Base-by-base conservation (phyloP, 2,329 filamentous ascomycete species). In the Hymenoscyphus infarciens region DNA sequence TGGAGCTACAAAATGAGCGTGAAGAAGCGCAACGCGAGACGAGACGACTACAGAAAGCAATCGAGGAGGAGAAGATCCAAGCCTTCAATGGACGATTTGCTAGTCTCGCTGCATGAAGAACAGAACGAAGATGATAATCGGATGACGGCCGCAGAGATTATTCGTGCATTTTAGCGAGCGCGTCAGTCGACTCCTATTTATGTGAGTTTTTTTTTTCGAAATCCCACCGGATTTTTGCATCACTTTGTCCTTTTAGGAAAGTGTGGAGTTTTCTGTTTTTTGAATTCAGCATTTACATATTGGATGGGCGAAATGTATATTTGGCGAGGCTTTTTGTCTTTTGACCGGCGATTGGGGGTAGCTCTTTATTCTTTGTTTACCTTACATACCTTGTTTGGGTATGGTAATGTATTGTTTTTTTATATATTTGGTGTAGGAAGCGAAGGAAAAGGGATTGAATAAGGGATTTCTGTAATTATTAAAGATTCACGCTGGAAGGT, bases 11-110 rank as follows among this genome's bases (percentile, higher is more conserved):
- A 75, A 85, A 86, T 68, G 85, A 89, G 76, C 82, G 86, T 70
- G 91, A 95, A 70, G 87, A 89, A 67, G 90, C 90, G 22, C 83
- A 90, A 69, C 83, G 84, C 65, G 83, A 88, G 75, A 91, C 91
- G 64, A 82, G 86, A 66, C 83, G 81, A 74, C 81, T 95, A 60
- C 87, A 93, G 76, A 81, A 80, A 59, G 81, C 84, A 70, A 85
- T 94, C 67, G 80, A 86, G 67, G 80, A 69, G 27, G 73, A 74
- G 57, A 69, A 64, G 59, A 29, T 70, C n/a, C 64, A 64, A 53
- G 68, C 70, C 54, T 73, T 73, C 39, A 66, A 73, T 54, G 69
- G 66, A 16, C 62, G 66, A 66, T 74, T 74, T 57, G 70, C 68
- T 42, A 64, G 67, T 22, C 67, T 73, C 35, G 61, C 62, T 15